Conservation (phyloP, 1,284 basidiomycete species). For the Gymnopus androsaceus region DNA sequence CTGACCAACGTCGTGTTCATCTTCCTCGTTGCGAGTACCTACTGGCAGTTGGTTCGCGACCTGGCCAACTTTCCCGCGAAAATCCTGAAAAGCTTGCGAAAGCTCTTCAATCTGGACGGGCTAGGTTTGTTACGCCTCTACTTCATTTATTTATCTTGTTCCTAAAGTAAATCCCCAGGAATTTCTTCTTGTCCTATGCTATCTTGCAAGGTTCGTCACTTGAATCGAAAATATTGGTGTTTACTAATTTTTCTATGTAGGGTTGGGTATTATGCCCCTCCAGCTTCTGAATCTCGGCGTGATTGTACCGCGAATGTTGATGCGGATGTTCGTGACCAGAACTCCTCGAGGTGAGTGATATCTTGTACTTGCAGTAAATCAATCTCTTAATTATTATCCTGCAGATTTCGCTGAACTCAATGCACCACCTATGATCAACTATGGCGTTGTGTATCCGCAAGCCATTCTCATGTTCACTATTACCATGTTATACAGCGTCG, state of each 20-base stretch:
- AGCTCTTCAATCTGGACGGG: conserved; percentile 74
- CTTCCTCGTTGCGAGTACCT: conserved; percentile 88
- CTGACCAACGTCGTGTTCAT: conserved; percentile 95
- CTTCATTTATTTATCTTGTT: neutral
- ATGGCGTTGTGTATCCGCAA: conserved; percentile 91
- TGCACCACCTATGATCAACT: conserved; percentile 95
- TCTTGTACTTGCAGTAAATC: conserved; percentile 14
- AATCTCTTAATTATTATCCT: conserved; percentile 3
- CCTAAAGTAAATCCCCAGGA: conserved; percentile 43
- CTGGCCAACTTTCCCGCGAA: conserved; percentile 85
- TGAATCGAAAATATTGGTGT: neutral
- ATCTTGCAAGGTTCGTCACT: conserved; percentile 78
- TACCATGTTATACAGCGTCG: conserved; percentile 92
- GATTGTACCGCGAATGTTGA: conserved; percentile 74
- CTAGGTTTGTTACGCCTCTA: conserved; percentile 46
- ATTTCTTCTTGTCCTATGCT: conserved; percentile 96
- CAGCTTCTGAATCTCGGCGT: conserved; percentile 90
- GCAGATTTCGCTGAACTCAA: conserved; percentile 95
- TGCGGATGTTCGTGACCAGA: conserved; percentile 71
- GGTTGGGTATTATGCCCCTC: conserved; percentile 91
- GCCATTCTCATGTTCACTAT: conserved; percentile 95
- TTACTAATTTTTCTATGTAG: conserved; percentile 37
- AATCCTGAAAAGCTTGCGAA: conserved; percentile 89
- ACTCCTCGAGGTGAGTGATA: conserved; percentile 75
- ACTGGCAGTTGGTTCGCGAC: conserved; percentile 86